These are phyloP conservation scores for Scheffersomyces coipomensis DNA, from an alignment of 805 yeast genomes.

Conservation along the genomic window DNA sequence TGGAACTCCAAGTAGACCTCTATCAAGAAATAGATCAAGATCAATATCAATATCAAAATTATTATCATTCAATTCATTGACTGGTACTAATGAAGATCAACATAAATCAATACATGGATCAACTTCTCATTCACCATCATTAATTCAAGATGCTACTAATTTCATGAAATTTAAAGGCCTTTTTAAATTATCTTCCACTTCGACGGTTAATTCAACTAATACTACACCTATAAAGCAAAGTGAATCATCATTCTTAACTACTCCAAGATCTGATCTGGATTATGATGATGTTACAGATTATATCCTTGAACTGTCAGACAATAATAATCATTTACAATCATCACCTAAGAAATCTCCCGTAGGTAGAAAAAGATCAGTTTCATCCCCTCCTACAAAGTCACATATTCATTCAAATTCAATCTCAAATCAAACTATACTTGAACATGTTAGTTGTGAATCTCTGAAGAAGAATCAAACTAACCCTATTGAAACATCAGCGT, in stretches of 20 bases:
- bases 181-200: slow-evolving; percentile 19
- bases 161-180: slow-evolving; percentile 26
- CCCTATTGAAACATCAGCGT: too few relatives aligned
- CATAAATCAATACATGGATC: too few relatives aligned
- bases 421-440: slow-evolving; percentile 11
- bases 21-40: slow-evolving; percentile 14
- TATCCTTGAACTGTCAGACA: too few relatives aligned
- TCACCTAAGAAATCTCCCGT: neutral
- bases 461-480: neutral
- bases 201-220: slow-evolving; percentile 5
- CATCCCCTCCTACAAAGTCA: neutral
- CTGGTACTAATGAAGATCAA: slow-evolving; percentile 4
- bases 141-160: slow-evolving; percentile 15
- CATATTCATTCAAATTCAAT: slow-evolving; percentile 6
- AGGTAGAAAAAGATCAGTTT: slow-evolving; percentile 1
- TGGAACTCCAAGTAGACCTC: slow-evolving; percentile 2
- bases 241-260: slow-evolving; percentile 7
- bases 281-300: too few relatives aligned
- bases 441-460: slow-evolving; percentile 2
- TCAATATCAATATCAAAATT: slow-evolving; percentile 27
- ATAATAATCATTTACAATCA: neutral
- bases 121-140: slow-evolving; percentile 11
- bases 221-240: slow-evolving; percentile 2
- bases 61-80: slow-evolving; percentile 20
- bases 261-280: neutral